Percentiles rank a stretch among this genome's conserved stretches.
Evolutionary conservation across 2,329 filamentous ascomycete species (phyloP).

Genomic region (Monosporascus sp.): DNA sequence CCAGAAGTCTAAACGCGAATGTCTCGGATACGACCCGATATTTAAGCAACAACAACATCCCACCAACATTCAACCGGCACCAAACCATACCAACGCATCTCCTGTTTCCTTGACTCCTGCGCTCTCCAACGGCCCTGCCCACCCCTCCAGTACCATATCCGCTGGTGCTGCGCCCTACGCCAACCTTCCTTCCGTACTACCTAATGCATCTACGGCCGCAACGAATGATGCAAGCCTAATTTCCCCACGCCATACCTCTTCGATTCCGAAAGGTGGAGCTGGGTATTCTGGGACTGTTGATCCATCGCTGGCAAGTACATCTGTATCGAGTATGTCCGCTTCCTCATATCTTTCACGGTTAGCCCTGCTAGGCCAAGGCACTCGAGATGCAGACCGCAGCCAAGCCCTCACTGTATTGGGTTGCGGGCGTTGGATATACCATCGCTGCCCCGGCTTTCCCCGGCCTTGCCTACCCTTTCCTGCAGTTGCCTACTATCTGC

Average conservation of each 20-base stretch:
- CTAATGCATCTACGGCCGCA: conserved; percentile 20
- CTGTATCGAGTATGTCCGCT: conserved; percentile 30
- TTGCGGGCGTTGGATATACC: no score
- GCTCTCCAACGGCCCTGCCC: conserved; percentile 20
- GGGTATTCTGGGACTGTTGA: conserved; percentile 61
- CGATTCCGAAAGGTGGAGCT: conserved; percentile 33
- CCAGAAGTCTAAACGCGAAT: conserved; percentile 83
- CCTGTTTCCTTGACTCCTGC: conserved; percentile 12
- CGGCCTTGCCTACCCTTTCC: conserved; percentile 14
- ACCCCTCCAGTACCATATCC: conserved; percentile 16
- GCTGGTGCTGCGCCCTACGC: conserved; percentile 20
- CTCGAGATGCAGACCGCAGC: conserved; percentile 27
- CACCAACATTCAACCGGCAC: conserved; percentile 66
- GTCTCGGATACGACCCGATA: conserved; percentile 80
- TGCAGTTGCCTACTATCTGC: conserved; percentile 14
- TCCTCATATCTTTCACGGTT: conserved; percentile 24
- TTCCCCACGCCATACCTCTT: conserved; percentile 26
- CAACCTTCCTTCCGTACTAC: conserved; percentile 21
- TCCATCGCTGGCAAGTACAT: conserved; percentile 53
- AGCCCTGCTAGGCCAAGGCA: conserved; percentile 23
- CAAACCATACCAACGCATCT: conserved; percentile 37
- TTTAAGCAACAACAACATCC: conserved; percentile 61
- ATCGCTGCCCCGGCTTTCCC: no score
- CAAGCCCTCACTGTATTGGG: no score
- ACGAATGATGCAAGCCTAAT: conserved; percentile 26